Conservation (phyloP, 805 yeast genomes). For the Ogataea neopini region DNA sequence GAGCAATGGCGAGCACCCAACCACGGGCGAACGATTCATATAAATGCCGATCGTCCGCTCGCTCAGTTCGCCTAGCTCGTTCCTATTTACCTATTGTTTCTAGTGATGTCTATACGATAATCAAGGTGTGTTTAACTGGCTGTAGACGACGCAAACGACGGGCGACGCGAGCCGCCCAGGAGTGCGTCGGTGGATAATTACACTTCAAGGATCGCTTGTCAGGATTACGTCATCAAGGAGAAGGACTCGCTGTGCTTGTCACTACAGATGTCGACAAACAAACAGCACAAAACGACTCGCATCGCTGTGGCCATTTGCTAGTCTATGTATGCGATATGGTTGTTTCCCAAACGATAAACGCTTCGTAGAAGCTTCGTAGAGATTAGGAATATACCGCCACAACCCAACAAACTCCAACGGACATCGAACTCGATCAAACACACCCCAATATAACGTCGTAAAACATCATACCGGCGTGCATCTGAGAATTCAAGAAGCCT, state of each 20-base stretch:
- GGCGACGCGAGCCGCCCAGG: too few relatives aligned
- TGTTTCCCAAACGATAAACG: slow-evolving; percentile 98
- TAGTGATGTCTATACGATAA: not conserved
- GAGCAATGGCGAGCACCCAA: too few relatives aligned
- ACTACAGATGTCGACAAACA: too few relatives aligned
- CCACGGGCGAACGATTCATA: too few relatives aligned
- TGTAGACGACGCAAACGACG: too few relatives aligned
- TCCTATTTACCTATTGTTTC: not conserved
- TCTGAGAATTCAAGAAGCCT: slow-evolving; percentile 60
- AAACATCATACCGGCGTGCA: slow-evolving; percentile 35
- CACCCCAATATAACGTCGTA: slow-evolving; percentile 29
- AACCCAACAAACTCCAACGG: slow-evolving; percentile 44
- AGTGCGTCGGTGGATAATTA: too few relatives aligned
- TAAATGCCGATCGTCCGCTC: not conserved
- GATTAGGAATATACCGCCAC: slow-evolving; percentile 99
- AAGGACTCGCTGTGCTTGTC: too few relatives aligned
- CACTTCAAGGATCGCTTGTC: too few relatives aligned
- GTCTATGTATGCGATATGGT: slow-evolving; percentile 96
- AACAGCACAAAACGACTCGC: too few relatives aligned
- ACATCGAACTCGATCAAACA: slow-evolving; percentile 60
- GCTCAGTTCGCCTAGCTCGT: not conserved
- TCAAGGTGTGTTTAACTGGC: slow-evolving; percentile 1
- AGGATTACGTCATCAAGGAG: too few relatives aligned
- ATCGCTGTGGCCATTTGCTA: too few relatives aligned
- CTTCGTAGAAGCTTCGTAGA: slow-evolving; percentile 84